Evolutionary conservation across 805 yeast genomes (phyloP), one percentile per base, ranked within the genome.

Genomic region (Myxozyma kluyveri): DNA sequence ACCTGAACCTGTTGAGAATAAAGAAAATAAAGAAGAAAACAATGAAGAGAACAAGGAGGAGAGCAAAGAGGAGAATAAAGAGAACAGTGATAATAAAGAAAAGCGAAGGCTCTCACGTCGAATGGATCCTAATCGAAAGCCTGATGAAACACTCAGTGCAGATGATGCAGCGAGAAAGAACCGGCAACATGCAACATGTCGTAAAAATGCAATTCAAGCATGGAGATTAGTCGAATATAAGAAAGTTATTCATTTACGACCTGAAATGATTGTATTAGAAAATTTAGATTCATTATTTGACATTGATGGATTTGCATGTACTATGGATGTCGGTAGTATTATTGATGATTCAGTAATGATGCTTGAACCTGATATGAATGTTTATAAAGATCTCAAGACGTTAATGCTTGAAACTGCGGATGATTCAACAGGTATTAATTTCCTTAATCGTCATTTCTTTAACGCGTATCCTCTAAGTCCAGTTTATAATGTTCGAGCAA

Each of bases 331-430:
- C 4, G 60, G 59, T 2, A 57, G 60, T 2, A 35, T 54, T 7
- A 24, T 56, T 17, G 60, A 56, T 31, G 59, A 53, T 17, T 54
- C 59, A 10, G 49, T 56, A n/a, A 45, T 56, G 57, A 52, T 56
- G 4, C 17, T 56, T 6, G 50, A 44, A 33, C 59, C 60, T 5
- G 47, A 38, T 33, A 54, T 54, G 54, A 27, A 32, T 14, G 22
- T 43, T 2, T 56, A 56, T 43, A 47, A 40, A n/a, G 58, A 53
- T 23, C 44, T 56, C 12, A 52, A 52, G 33, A 23, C 24, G 6
- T 46, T 45, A 2, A 38, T 54, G 52, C 38, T 49, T 21, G 46
- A 42, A 5, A 18, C 59, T 5, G 22, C 35, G 43, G 51, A 52
- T 19, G 44, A 29, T 33, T 54, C 57, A 3, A 31, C 45, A 29